Evolutionary conservation across 2,329 filamentous ascomycete species (phyloP), one percentile per base, ranked within the genome.

Genomic region (Colletotrichum sp.): DNA sequence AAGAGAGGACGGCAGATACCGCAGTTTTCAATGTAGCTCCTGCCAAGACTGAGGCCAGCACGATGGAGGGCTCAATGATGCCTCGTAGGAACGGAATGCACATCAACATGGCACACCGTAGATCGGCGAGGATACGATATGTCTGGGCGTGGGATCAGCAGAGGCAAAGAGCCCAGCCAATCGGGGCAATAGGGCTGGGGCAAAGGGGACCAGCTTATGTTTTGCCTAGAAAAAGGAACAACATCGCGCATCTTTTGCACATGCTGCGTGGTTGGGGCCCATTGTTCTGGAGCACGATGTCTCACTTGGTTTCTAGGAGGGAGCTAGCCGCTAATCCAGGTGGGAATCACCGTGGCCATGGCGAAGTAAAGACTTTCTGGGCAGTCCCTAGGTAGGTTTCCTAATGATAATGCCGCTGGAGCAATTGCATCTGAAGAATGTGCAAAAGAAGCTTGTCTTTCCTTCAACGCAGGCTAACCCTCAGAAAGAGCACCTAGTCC

Each of bases 181-280:
- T 52, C n/a, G 44, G 44, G 44, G 44, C n/a, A 52, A n/a, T 52
- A 22, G 44, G 44, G 44, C 44, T 52, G 44, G 44, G 44, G n/a
- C n/a, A n/a, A 52, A 52, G 4, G 44, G n/a, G 44, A 52, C 44
- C 44, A 52, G n/a, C 44, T 25, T 52, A 52, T 52, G 44, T 52
- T 52, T 52, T 52, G 44, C 44, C 44, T 22, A 52, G 44, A 52
- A 52, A 52, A 52, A 52, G 44, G 44, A 52, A 22, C 44, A 52
- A 52, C 44, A 52, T 52, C n/a, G n/a, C 44, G 11, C 44, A 22
- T 52, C 6, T 25, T 25, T 52, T 22, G n/a, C 11, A 22, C 44
- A 60, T 69, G 28, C n/a, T 52, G 0, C 13, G 44, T 25, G 44
- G 44, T 22, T 52, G n/a, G 44, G n/a, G 44, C 44, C 44, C n/a